Evolutionary conservation across 2,329 filamentous ascomycete genomes (phyloP).

Genomic region (Beauveria rudraprayagi): DNA sequence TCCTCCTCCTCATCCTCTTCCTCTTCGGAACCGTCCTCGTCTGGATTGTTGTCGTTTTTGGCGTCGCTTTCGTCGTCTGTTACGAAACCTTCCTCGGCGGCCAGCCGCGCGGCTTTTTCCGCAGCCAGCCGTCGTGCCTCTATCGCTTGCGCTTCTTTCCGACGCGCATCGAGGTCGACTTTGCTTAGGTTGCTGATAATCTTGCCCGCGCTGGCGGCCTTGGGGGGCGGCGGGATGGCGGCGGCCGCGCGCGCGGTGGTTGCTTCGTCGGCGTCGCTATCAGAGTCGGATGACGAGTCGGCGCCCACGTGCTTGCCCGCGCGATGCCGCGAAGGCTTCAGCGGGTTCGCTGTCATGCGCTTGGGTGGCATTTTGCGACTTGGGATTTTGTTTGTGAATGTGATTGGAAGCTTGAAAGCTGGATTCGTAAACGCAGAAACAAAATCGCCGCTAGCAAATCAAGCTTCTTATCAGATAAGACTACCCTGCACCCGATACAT

Average conservation of each 20-base stretch:
- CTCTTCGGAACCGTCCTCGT: slow-evolving; percentile 29
- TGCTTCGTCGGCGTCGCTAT: slow-evolving; percentile 36
- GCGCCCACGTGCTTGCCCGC: slow-evolving; percentile 67
- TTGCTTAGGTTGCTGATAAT: slow-evolving; percentile 47
- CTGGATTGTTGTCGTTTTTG: slow-evolving; percentile 24
- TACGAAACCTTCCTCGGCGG: slow-evolving; percentile 55
- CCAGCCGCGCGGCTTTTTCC: slow-evolving; percentile 41
- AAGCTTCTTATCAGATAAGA: slow-evolving; percentile 4
- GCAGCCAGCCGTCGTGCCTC: slow-evolving; percentile 40
- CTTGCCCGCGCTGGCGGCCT: slow-evolving; percentile 46
- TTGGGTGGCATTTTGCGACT: slow-evolving; percentile 53
- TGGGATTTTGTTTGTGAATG: background rate
- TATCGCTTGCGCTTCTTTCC: slow-evolving; percentile 37
- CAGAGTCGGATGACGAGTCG: slow-evolving; percentile 46
- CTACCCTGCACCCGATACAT: background rate
- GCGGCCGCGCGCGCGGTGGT: slow-evolving; percentile 16
- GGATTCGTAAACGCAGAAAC: background rate
- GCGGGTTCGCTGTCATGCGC: slow-evolving; percentile 88
- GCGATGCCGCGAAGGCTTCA: slow-evolving; percentile 71
- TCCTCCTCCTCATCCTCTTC: slow-evolving; percentile 30
- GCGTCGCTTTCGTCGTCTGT: slow-evolving; percentile 45
- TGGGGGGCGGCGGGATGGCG: slow-evolving; percentile 46
- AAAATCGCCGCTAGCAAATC: slow-evolving; percentile 6
- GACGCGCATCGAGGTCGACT: slow-evolving; percentile 42
- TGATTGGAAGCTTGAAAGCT: background rate